Conservation (phyloP, 768 basidiomycete species). For the Erythrobasidium yunnanense region DNA sequence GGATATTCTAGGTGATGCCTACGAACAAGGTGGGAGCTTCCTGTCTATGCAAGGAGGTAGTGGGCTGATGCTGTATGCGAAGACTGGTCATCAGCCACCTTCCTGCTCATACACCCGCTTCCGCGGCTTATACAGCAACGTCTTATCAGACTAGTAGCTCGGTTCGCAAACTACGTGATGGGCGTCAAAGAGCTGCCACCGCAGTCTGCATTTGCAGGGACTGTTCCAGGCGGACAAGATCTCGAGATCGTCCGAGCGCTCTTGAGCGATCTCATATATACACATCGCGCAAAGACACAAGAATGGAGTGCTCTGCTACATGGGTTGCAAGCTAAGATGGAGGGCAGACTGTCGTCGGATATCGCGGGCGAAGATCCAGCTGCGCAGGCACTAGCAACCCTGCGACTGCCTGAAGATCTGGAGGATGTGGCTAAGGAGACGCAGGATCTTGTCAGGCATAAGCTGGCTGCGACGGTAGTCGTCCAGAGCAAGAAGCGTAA, state of each 20-base stretch:
- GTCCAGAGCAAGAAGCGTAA: neutral
- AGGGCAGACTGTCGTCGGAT: neutral
- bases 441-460: neutral
- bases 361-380: neutral
- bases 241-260: neutral
- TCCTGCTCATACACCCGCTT: constrained; percentile 14
- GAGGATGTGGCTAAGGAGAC: neutral
- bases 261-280: constrained; percentile 1
- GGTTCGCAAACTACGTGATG: constrained; percentile 13
- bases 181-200: neutral
- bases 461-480: neutral
- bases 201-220: neutral
- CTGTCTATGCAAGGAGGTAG: neutral
- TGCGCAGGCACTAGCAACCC: neutral
- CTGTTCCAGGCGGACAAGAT: neutral
- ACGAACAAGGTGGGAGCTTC: neutral
- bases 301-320: constrained; percentile 15
- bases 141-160: neutral
- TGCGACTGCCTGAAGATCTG: constrained; percentile 1
- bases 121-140: constrained; percentile 14
- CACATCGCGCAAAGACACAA: constrained; percentile 5
- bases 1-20: neutral
- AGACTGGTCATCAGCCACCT: neutral
- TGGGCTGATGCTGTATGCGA: neutral
- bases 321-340: neutral